These are phyloP conservation scores for Saccharomyces eubayanus DNA, from an alignment of 805 yeast genomes.

Conservation along the genomic window DNA sequence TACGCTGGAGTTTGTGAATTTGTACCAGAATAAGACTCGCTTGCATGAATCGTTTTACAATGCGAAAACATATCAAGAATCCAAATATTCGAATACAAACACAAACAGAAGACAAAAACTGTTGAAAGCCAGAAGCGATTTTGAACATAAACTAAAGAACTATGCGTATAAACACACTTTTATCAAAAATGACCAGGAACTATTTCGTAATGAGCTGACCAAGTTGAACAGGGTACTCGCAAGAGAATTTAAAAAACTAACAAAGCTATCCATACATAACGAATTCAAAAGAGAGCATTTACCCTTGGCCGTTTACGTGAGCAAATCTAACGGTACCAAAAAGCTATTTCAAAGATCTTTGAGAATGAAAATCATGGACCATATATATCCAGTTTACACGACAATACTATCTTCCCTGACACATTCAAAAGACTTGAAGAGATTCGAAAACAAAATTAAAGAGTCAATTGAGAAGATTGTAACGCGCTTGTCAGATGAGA, in stretches of 20 bases:
- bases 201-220: slow-evolving; percentile 16
- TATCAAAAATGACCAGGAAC: slow-evolving; percentile 21
- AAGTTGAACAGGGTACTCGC: slow-evolving; percentile 16
- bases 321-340: slow-evolving; percentile 12
- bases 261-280: slow-evolving; percentile 16
- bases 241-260: slow-evolving; percentile 19
- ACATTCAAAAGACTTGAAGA: slow-evolving; percentile 9
- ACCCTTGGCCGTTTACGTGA: slow-evolving; percentile 24
- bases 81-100: not conserved
- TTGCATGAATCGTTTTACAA: slow-evolving; percentile 1
- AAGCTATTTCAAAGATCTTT: slow-evolving; percentile 14
- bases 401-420: slow-evolving; percentile 15
- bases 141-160: slow-evolving; percentile 12
- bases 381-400: slow-evolving; percentile 19
- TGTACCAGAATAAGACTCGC: slow-evolving; percentile 11
- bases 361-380: slow-evolving; percentile 15
- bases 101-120: slow-evolving; percentile 1
- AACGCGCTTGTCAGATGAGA: slow-evolving; percentile 10
- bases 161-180: slow-evolving; percentile 20
- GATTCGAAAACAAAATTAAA: slow-evolving; percentile 13
- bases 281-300: slow-evolving; percentile 12
- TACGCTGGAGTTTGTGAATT: slow-evolving; percentile 21
- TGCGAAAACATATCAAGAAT: slow-evolving; percentile 1
- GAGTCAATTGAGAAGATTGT: slow-evolving; percentile 9
- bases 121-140: slow-evolving; percentile 8